Base-by-base conservation (phyloP, 352 stramenopile genomes). In the Aphanomyces invadans region DNA sequence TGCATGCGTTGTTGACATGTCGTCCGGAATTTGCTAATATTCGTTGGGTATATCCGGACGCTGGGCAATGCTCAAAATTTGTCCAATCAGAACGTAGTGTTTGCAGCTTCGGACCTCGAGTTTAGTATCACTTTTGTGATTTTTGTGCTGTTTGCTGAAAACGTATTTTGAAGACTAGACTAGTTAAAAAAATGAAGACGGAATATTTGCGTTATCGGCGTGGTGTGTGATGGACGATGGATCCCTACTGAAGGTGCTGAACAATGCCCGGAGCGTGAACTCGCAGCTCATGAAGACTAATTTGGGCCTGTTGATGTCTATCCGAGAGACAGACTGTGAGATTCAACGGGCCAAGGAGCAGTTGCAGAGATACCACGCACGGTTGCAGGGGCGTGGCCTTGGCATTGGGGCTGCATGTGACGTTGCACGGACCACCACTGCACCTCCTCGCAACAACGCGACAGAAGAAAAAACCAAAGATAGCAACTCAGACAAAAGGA, bases 221-320 rank as follows among this genome's bases (percentile, higher is more conserved):
- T 55, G 36, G 7, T 15, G 49, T 36, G 12, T 17, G 21, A 67
- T 67, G 60, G 60, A 49, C 33, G 60, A 67, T 32, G 60, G 48
- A 48, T 33, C 46, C 10, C 31, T 67, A 4, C 15, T 28, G 32
- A 23, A 48, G 42, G 69, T 68, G 51, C 53, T 84, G 56, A 64
- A 61, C 38, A 63, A 68, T 56, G 68, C 74, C 45, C 74, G 79
- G 42, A 62, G 69, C 21, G 49, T 69, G 33, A 87, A 87, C 60
- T 73, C 77, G 29, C 70, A 69, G 62, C 76, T 87, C 15, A 87
- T 87, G 79, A 73, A 76, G 61, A 72, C 63, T 12, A 87, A 87
- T 42, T 62, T 87, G 45, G 54, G 70, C 53, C 66, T 81, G 53
- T 72, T 87, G 4, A 81, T 83, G 74, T 60, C 74, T 23, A 78